Base-by-base conservation (phyloP, 2,329 filamentous ascomycete species). In the Alternaria longipes region DNA sequence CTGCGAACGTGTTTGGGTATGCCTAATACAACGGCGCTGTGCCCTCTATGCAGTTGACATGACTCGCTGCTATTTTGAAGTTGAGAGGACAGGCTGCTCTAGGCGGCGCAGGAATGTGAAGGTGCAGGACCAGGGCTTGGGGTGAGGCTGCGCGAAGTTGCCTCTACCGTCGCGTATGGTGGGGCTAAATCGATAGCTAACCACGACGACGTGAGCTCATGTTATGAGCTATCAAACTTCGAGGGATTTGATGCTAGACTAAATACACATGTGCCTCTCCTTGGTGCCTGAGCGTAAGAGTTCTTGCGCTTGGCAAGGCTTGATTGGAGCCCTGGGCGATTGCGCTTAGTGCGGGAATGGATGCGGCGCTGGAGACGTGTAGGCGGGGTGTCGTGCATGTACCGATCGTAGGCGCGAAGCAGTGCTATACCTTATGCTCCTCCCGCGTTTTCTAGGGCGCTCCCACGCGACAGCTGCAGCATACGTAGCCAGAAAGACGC, bases 361-460 rank as follows among this genome's bases (percentile, higher is more conserved):
- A 12, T 45, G 52, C 50, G 56, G 51, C 47, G 38, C 34, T 60
- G 22, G 22, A 32, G 46, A 14, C 24, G 54, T 59, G 59, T 54
- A 65, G 46, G 68, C 65, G 69, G 69, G 69, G 70, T 63, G 56
- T 61, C 49, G 44, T 63, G 67, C 65, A 66, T 56, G 42, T 66
- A 59, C 65, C 67, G 62, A 69, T 51, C 52, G 49, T 66, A 64
- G 65, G 70, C 70, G 63, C 65, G 59, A 62, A 32, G 40, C 51
- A 46, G 58, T 55, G 47, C 46, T 34, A 38, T 67, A 28, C 54
- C 49, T 53, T 60, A 78, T 79, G 76, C 67, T 73, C 54, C 64
- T 73, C 63, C 55, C 67, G 67, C 75, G 72, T 67, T 66, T 70
- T 55, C 59, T 74, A 45, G 54, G 66, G 68, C 72, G 72, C 67